These are phyloP conservation scores for Physcia stellaris DNA, from an alignment of 495 filamentous ascomycete genomes.

Conservation along the genomic window DNA sequence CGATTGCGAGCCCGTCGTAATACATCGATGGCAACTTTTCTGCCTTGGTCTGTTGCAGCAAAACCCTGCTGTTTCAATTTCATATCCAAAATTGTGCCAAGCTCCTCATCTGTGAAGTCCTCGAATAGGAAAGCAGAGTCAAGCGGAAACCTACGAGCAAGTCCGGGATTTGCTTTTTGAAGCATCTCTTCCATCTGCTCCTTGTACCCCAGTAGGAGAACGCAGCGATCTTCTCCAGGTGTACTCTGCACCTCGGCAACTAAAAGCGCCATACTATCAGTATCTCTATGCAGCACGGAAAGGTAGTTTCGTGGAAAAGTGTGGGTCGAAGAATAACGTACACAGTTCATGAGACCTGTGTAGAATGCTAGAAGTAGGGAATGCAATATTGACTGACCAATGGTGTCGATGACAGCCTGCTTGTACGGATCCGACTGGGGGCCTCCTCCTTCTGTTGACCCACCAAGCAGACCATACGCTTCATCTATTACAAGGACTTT, in stretches of 20 bases:
- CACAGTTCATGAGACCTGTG: no score
- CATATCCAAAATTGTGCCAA: slow-evolving; percentile 42
- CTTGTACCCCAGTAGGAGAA: slow-evolving; percentile 65
- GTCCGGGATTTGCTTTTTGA: slow-evolving; percentile 64
- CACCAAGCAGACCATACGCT: slow-evolving; percentile 42
- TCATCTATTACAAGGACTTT: slow-evolving; percentile 73
- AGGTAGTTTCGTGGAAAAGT: no score
- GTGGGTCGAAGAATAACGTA: no score
- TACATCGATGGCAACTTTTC: slow-evolving; percentile 25
- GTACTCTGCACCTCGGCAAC: slow-evolving; percentile 69
- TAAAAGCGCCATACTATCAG: no score
- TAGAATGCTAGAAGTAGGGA: no score
- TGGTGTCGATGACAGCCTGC: slow-evolving; percentile 57
- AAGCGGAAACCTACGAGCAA: slow-evolving; percentile 55
- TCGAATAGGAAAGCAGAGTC: slow-evolving; percentile 54
- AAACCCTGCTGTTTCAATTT: slow-evolving; percentile 38
- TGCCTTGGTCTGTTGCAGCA: slow-evolving; percentile 26
- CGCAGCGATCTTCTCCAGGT: slow-evolving; percentile 65
- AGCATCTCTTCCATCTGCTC: slow-evolving; percentile 71
- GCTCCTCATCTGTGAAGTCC: slow-evolving; percentile 48
- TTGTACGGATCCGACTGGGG: slow-evolving; percentile 39
- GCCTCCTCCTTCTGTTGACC: slow-evolving; percentile 9
- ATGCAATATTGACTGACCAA: no score
- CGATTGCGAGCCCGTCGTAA: slow-evolving; percentile 29
- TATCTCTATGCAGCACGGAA: no score